Evolutionary conservation across 495 filamentous ascomycete species (phyloP).

Genomic region (Clohesyomyces aquaticus): DNA sequence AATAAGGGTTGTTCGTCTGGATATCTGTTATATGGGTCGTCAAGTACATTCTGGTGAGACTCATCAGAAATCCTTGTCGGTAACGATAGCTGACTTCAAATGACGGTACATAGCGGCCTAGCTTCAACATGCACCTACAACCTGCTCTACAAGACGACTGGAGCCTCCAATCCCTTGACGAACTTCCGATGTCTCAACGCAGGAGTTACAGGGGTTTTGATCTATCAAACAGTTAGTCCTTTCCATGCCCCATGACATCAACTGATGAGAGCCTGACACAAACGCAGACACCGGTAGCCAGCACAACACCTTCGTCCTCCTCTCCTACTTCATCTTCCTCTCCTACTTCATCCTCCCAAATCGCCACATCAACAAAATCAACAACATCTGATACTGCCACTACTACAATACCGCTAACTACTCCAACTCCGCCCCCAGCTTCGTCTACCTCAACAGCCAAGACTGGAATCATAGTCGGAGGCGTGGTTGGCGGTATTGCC

Average conservation of each 20-base stretch:
- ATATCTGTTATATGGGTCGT: not conserved
- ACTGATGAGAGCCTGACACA: too few species aligned
- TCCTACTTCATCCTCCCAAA: not conserved
- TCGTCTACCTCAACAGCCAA: not conserved
- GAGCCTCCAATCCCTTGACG: not conserved
- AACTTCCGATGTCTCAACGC: not conserved
- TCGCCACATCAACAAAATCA: too few species aligned
- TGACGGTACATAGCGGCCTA: not conserved
- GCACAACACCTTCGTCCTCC: too few species aligned
- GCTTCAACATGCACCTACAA: not conserved
- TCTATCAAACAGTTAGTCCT: not conserved
- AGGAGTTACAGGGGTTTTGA: not conserved
- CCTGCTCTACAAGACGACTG: not conserved
- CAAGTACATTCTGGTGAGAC: not conserved
- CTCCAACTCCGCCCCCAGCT: not conserved
- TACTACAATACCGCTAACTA: not conserved
- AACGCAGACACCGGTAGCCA: too few species aligned
- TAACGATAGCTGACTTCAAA: not conserved
- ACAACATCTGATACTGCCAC: not conserved
- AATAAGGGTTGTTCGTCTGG: not conserved
- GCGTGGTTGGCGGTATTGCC: not conserved
- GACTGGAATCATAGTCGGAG: not conserved
- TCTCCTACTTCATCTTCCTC: not conserved
- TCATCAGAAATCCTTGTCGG: too few species aligned
- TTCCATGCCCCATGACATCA: not conserved